Evolutionary conservation across 345 rosid genomes (phyloP), one percentile per base, ranked within the genome.

Genomic region (Moringa oleifera): DNA sequence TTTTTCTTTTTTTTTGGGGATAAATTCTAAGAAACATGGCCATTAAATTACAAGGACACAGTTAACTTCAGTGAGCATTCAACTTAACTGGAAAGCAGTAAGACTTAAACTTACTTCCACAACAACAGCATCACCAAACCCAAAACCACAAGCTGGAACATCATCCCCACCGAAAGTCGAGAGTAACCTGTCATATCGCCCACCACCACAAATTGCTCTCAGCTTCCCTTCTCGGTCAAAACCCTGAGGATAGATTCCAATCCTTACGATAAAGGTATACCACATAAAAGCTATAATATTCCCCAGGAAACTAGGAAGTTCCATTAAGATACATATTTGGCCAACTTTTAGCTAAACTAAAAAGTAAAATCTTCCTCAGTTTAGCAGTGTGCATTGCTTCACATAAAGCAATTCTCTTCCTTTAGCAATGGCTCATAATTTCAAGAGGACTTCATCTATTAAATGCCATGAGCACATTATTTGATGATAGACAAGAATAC

Each of bases 181-280:
- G 59, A 90, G 88, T 65, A 93, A 73, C 49, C 71, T 77, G 71
- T 93, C 97, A 58, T 93, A 90, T 66, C 92, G 78, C 53, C 98
- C 97, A 28, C 98, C 95, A 20, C 98, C 97, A 59, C 98, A 88
- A 64, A 93, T 88, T 65, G 98, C 97, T 80, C 97, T 76, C 71
- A 90, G 65, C 78, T 88, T 88, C 60, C 96, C 89, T 58, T 79
- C 81, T 36, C 90, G 84, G 72, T 90, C 97, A 55, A 93, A 93
- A 56, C 96, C 95, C 96, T 91, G 53, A 8, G 33, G 8, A 8
- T 3, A 8, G 8, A 28, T 28, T 28, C 33, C 33, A 28, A 28
- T 28, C 3, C 5, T 28, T 28, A 28, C 8, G 33, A 28, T 28
- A 3, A 28, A 8, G 8, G 3, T 28, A 2, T 28, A 28, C 33